Conservation (phyloP, 345 rosid species). For the Nephelium lappaceum region DNA sequence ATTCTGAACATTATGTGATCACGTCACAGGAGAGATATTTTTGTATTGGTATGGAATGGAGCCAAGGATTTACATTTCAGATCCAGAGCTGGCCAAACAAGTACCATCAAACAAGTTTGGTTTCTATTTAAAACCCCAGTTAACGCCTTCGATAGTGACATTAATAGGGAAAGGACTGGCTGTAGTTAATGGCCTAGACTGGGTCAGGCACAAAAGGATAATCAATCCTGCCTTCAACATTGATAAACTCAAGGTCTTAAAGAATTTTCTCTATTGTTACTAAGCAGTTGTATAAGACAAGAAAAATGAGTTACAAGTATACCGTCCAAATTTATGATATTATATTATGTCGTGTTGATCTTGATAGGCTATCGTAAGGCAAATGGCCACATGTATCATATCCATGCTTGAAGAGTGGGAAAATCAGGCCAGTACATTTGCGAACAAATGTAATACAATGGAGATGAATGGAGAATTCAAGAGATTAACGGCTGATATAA, state of each 20-base stretch:
- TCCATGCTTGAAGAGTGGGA: constrained; percentile 38
- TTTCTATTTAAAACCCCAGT: constrained; percentile 30
- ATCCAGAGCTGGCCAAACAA: constrained; percentile 44
- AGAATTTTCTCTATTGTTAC: too few relatives aligned
- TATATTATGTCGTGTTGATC: not conserved
- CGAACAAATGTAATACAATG: constrained; percentile 7
- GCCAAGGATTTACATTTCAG: constrained; percentile 42
- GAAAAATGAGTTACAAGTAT: too few relatives aligned
- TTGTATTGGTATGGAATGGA: constrained; percentile 47
- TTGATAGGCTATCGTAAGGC: constrained; percentile 33
- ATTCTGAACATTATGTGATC: not conserved
- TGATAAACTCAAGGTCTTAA: constrained; percentile 48
- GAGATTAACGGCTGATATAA: constrained; percentile 41
- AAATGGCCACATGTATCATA: constrained; percentile 27
- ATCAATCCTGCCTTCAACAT: constrained; percentile 49
- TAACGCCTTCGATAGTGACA: constrained; percentile 16
- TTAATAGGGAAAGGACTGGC: constrained; percentile 42
- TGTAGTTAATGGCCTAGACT: constrained; percentile 35
- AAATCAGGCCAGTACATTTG: constrained; percentile 21
- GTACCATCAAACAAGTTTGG: constrained; percentile 46
- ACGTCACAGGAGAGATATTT: constrained; percentile 42
- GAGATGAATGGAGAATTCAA: constrained; percentile 32
- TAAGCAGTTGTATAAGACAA: too few relatives aligned
- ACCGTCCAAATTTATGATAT: too few relatives aligned
- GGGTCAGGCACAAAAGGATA: constrained; percentile 46